Conservation (phyloP, 306 rosid species). For the Lupinus albus region DNA sequence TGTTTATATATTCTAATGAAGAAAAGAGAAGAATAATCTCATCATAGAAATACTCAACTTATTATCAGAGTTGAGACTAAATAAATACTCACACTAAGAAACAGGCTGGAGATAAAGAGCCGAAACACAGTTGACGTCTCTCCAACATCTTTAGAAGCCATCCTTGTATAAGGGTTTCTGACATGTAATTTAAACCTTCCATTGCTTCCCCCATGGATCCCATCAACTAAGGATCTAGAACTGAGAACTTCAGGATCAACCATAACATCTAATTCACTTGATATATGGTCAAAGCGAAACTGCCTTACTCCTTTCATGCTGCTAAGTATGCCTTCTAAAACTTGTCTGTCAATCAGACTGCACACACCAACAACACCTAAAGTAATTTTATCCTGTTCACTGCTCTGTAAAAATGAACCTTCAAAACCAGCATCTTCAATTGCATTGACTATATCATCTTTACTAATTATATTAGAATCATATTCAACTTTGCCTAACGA, state of each 20-base stretch:
- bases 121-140: constrained; percentile 74
- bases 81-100: constrained; percentile 79
- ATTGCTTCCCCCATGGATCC: constrained; percentile 65
- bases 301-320: constrained; percentile 71
- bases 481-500: constrained; percentile 92
- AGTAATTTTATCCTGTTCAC: constrained; percentile 73
- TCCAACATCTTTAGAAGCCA: constrained; percentile 73
- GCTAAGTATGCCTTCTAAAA: constrained; percentile 69
- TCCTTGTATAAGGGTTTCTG: constrained; percentile 76
- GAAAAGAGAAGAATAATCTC: not conserved
- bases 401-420: constrained; percentile 81
- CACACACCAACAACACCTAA: constrained; percentile 72
- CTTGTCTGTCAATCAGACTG: constrained; percentile 59
- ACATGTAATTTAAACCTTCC: constrained; percentile 74
- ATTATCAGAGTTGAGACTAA: constrained; percentile 14
- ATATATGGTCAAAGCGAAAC: constrained; percentile 60
- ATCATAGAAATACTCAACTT: constrained; percentile 10
- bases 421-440: constrained; percentile 97
- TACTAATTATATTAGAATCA: constrained; percentile 66
- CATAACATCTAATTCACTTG: constrained; percentile 68
- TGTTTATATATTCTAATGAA: constrained; percentile 9
- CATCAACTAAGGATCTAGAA: constrained; percentile 89
- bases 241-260: constrained; percentile 83
- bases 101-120: constrained; percentile 75
- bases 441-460: constrained; percentile 83